Conservation (phyloP, 106 monocot genomes). For the Allium sativum region DNA sequence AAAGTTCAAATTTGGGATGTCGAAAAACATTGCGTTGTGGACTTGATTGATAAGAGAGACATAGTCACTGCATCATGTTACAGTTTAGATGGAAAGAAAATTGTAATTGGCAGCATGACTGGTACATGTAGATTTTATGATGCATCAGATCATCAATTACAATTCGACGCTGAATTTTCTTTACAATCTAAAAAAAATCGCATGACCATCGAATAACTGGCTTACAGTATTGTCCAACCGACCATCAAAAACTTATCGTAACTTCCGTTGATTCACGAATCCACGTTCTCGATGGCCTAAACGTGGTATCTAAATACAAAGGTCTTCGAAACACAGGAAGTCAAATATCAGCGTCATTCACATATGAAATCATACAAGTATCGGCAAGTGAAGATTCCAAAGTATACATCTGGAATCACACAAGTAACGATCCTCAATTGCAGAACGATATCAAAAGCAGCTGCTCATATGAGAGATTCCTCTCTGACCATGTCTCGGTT, state of each 20-base stretch:
- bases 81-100: constrained; percentile 52
- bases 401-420: constrained; percentile 64
- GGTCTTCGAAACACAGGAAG: constrained; percentile 46
- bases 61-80: constrained; percentile 76
- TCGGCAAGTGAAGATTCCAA: constrained; percentile 79
- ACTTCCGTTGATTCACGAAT: constrained; percentile 62
- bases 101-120: constrained; percentile 52
- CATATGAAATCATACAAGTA: constrained; percentile 53
- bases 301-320: constrained; percentile 44
- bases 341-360: constrained; percentile 79
- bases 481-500: constrained; percentile 36
- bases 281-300: constrained; percentile 47
- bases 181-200: constrained; percentile 68
- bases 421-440: constrained; percentile 5
- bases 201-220: constrained; percentile 66
- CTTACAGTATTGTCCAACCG: constrained; percentile 63
- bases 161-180: constrained; percentile 34
- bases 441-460: constrained; percentile 35
- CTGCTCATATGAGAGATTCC: constrained; percentile 47
- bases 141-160: constrained; percentile 60
- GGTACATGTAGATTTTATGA: constrained; percentile 76
- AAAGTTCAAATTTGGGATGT: constrained; percentile 86
- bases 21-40: constrained; percentile 33
- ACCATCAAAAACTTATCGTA: constrained; percentile 38
- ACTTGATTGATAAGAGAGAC: constrained; percentile 63